A percentile compares a stretch with the other conserved stretches of the same genome.
Conservation (phyloP, 169 alveolate species). For the Blepharisma undulans region DNA sequence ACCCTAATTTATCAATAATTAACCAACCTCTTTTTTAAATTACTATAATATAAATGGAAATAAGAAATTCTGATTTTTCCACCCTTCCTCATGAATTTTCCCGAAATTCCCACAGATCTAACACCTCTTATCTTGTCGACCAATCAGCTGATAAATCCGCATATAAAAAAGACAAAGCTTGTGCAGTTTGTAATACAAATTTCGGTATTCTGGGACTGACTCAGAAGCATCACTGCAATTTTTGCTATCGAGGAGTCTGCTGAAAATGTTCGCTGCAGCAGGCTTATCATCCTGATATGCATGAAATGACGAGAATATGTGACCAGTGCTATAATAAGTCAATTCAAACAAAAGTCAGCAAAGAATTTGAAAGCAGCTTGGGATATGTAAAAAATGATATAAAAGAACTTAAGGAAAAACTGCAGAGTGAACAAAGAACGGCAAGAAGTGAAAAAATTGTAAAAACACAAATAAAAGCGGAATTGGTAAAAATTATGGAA, state of each 20-base stretch:
- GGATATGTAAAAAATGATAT: background rate
- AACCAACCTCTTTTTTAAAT: background rate
- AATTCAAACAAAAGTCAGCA: background rate
- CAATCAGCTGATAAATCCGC: background rate
- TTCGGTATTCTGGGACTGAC: background rate
- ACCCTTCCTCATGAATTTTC: background rate
- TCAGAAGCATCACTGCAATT: background rate
- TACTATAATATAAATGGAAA: background rate
- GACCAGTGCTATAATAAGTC: slow-evolving; percentile 2
- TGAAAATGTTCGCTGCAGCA: background rate
- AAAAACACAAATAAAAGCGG: background rate
- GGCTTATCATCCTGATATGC: slow-evolving; percentile 11
- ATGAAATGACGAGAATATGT: background rate
- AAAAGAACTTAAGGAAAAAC: background rate
- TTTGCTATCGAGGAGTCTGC: slow-evolving; percentile 27
- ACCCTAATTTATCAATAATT: background rate
- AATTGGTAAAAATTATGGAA: background rate
- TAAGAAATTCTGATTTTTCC: background rate
- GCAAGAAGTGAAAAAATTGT: background rate
- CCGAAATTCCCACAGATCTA: background rate
- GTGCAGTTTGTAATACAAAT: background rate
- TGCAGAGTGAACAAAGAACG: background rate
- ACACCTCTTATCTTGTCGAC: background rate
- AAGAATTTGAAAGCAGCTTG: background rate
- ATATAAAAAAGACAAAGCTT: slow-evolving; percentile 1